Base-by-base conservation (phyloP, 306 rosid species). In the Hylodesmum podocarpum region DNA sequence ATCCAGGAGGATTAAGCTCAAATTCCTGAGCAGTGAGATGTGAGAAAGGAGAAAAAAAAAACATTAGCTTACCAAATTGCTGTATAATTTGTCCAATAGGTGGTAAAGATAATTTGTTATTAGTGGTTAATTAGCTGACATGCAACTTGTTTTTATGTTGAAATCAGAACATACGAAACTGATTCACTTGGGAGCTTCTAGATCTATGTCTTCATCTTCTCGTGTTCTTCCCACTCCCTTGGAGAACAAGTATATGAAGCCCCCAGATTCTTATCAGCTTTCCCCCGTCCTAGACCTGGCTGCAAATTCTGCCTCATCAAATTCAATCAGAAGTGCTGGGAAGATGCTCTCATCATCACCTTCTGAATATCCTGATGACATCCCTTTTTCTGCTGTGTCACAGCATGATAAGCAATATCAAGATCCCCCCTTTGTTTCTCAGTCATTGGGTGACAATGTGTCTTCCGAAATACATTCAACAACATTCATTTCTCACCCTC, bases 191-290 rank as follows among this genome's bases (percentile, higher is more conserved):
- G 78, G 73, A 58, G 67, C 72, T 29, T 83, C 72, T 5, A 74
- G 74, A 80, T 80, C 57, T 59, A 82, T 82, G 89, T 83, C 87
- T 40, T 78, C 91, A 66, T 87, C 95, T 74, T 86, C 76, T 78
- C 91, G 82, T 19, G 77, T 49, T 78, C 84, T 88, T 62, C 80
- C 84, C 36, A 73, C 55, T 78, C 67, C 76, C 18, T 4, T 84
- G 16, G 92, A 79, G 24, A 82, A 77, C 53, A 82, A 77, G 71
- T 79, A 82, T 59, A 80, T 87, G 71, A 85, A 71, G 55, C 79
- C 84, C 51, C 78, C 85, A 4, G 89, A 77, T 81, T 76, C 91
- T 72, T 86, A 83, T 86, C 92, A 84, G 75, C 74, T 74, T 73
- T 82, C 88, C 8, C 66, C 86, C 25, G 76, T 72, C 39, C 70